Conservation (phyloP, 164 flowering plant species). For the Berberis thunbergii region DNA sequence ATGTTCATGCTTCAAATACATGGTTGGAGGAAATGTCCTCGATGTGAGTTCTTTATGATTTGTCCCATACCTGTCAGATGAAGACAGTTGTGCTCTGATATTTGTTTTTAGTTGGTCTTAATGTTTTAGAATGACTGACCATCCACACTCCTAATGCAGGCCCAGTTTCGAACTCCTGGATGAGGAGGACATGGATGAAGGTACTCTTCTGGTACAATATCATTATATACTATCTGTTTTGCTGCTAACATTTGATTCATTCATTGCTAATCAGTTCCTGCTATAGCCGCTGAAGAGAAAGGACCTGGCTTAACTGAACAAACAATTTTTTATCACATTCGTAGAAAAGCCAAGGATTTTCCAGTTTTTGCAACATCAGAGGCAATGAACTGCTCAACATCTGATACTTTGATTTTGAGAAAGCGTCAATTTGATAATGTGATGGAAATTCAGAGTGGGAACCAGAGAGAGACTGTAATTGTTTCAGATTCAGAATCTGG, state of each 20-base stretch:
- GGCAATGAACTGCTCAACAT: constrained; percentile 20
- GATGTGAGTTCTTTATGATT: constrained; percentile 33
- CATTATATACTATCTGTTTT: not conserved
- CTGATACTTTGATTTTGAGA: constrained; percentile 26
- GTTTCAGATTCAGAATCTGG: constrained; percentile 15
- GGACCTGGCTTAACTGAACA: constrained; percentile 37
- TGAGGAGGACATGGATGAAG: constrained; percentile 64
- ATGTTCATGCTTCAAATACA: constrained; percentile 12
- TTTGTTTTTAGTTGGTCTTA: not conserved
- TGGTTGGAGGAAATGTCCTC: constrained; percentile 18
- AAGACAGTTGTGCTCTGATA: not conserved
- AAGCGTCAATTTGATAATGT: constrained; percentile 31
- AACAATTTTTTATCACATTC: constrained; percentile 72
- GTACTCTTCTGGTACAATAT: constrained; percentile 19
- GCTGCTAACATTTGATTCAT: constrained; percentile 2
- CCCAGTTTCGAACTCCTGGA: constrained; percentile 84
- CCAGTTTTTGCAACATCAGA: constrained; percentile 32
- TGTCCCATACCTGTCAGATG: not conserved
- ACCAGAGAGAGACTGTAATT: constrained; percentile 12
- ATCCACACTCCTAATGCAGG: constrained; percentile 30
- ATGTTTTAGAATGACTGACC: not conserved
- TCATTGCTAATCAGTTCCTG: constrained; percentile 18
- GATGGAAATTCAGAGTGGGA: constrained; percentile 17
- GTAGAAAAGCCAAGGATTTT: constrained; percentile 63
- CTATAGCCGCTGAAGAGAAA: constrained; percentile 31